Base-by-base conservation (phyloP, 257 asterid species). In the Solanum medicagineum region DNA sequence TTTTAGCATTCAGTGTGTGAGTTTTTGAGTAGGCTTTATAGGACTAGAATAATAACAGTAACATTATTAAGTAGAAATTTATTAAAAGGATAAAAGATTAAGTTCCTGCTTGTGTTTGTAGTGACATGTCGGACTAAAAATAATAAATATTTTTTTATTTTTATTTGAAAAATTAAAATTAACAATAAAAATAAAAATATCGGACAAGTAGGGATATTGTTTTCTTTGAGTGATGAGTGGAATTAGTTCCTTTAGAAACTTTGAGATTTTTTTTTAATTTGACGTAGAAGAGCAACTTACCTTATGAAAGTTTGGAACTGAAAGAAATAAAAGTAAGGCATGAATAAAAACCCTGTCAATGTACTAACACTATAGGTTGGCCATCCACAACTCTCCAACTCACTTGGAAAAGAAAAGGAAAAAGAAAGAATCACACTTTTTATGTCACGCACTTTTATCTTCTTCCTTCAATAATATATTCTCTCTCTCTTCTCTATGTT, bases 111-210 rank as follows among this genome's bases (percentile, higher is more conserved):
- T 53, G 83, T 26, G 24, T 14, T 83, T 89, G 87, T 86, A 86
- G 93, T 88, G 89, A 87, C 89, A 82, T 87, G 93, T 92, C 91
- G 93, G 95, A 85, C 80, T 80, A 86, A 5, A 36, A 36, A 4
- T 36, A 1, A 36, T 36, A 36, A 36, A 36, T 36, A 36, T 36
- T 36, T 36, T 36, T 36, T 36, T 36, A 36, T 36, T 36, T 36
- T 36, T 36, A 36, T 0, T 36, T 36, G 0, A 2, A 36, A 36
- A 36, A 36, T 36, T 3, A 36, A 36, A 36, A 36, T 3, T 36
- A 36, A 36, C 4, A 36, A 36, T 4, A 1, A 36, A 36, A 36
- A 36, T 36, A 4, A 36, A 36, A 36, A 36, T 4, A 1, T 36
- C 42, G 6, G 42, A 36, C 6, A 4, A 36, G 79, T 83, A 88